Evolutionary conservation across 73 alveolate species (phyloP).

Genomic region (Blepharisma stoltei): DNA sequence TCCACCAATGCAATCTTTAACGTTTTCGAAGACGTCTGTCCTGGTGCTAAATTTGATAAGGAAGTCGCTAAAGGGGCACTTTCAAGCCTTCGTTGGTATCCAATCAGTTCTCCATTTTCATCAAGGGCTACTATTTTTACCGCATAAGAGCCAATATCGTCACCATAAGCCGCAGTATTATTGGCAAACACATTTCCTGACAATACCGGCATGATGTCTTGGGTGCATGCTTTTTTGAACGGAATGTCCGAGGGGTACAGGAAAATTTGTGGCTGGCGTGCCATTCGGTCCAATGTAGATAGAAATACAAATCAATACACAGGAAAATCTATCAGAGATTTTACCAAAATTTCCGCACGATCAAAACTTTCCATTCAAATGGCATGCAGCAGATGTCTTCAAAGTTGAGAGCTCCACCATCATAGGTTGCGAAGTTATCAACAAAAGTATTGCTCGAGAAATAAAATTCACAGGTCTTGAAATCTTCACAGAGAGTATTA

Average conservation of each 20-base stretch:
- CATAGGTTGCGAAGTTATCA: neutral
- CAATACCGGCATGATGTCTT: neutral
- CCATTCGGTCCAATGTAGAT: neutral
- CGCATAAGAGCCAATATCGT: slow-evolving; percentile 36
- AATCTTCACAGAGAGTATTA: neutral
- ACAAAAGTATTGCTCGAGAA: neutral
- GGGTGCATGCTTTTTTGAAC: neutral
- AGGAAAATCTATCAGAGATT: neutral
- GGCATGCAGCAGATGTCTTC: too few species aligned
- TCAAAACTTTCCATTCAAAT: neutral
- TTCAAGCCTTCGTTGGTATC: too few species aligned
- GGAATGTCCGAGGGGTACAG: neutral
- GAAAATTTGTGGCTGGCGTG: neutral
- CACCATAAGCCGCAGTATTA: slow-evolving; percentile 38
- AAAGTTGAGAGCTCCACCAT: neutral
- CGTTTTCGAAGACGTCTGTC: neutral
- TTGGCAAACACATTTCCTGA: neutral
- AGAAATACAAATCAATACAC: too few species aligned
- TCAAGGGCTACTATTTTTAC: neutral
- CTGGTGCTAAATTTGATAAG: neutral
- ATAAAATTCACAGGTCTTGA: neutral
- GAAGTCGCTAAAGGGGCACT: neutral
- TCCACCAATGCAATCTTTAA: neutral
- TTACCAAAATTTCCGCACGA: neutral
- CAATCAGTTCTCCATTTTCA: too few species aligned